These are phyloP conservation scores for Mrakia blollopis DNA, from an alignment of 768 basidiomycete species.

Conservation along the genomic window DNA sequence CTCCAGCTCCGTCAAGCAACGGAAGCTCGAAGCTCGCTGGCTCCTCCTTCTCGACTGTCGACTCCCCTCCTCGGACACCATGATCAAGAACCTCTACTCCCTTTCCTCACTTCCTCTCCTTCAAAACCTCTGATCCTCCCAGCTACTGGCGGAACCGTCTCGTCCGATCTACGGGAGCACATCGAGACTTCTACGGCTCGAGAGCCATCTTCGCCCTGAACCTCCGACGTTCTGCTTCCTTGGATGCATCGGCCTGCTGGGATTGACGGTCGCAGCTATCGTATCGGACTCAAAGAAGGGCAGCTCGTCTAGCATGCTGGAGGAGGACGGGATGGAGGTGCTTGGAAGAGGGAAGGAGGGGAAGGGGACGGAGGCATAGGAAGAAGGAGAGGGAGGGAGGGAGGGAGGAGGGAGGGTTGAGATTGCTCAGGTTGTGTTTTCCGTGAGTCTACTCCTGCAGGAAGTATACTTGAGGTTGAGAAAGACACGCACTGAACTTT, in stretches of 20 bases:
- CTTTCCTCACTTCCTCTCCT: neutral
- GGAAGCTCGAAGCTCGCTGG: neutral
- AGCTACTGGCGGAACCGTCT: neutral
- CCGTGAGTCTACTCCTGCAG: neutral
- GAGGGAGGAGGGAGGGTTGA: too few species aligned
- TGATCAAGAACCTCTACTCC: neutral
- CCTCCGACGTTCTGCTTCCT: conserved; percentile 15
- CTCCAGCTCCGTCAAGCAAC: too few species aligned
- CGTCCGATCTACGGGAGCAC: conserved; percentile 6
- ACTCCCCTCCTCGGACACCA: neutral
- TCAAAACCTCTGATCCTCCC: conserved; percentile 5
- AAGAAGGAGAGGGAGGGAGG: conserved; percentile 18
- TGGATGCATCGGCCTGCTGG: conserved; percentile 6
- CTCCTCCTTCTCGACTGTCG: neutral
- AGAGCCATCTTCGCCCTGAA: neutral
- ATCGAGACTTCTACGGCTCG: neutral
- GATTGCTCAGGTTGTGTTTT: conserved; percentile 24
- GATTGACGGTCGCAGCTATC: conserved; percentile 18
- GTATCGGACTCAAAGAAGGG: conserved; percentile 8
- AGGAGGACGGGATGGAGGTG: neutral
- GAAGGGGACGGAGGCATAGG: neutral
- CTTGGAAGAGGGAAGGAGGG: neutral
- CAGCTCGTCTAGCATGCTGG: too few species aligned
- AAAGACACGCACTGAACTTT: too few species aligned
- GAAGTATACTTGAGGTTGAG: too few species aligned